Base-by-base conservation (phyloP, 2,329 filamentous ascomycete species). In the Colletotrichum tofieldiae region DNA sequence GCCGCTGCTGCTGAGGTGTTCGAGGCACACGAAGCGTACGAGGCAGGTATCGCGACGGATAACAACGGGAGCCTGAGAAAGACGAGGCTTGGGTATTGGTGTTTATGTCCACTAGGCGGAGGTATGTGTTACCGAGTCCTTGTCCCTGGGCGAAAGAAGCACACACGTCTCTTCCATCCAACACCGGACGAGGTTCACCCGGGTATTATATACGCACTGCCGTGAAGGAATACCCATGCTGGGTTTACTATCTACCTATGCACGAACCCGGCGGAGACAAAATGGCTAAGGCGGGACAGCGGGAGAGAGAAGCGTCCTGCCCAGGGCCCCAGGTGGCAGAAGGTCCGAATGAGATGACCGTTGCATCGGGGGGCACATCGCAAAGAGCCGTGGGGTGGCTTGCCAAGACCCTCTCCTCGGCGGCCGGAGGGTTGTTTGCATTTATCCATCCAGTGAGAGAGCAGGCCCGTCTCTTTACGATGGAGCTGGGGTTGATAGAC, bases 401-500 rank as follows among this genome's bases (percentile, higher is more conserved):
- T 47, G 59, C 26, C 26, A 37, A 37, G 59, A 16, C 39, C 32
- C n/a, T 23, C 8, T 16, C 47, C 37, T 54, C 29, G 54, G 23
- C 20, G 23, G 35, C 49, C 51, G 43, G 64, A 58, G 65, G 45
- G 32, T 47, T 26, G n/a, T 56, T 32, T 39, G 47, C 59, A 72
- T 72, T 72, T 72, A 72, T 69, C 70, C 70, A 54, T 69, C 65
- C 70, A 72, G 70, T 72, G 39, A 64, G 65, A 59, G 26, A 26
- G 56, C n/a, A 35, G 18, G 23, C 47, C 47, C 39, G 20, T 51
- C 56, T 55, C 54, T 32, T n/a, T 51, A 41, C 39, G 23, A 52
- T n/a, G 45, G 45, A 66, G 55, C 54, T 14, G 20, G 23, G 55
- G 55, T 32, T 35, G 29, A n/a, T 18, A 52, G 47, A 39, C 18